Conservation (phyloP, 1,139 yeast genomes). For the Suhomyces wounanorum region DNA sequence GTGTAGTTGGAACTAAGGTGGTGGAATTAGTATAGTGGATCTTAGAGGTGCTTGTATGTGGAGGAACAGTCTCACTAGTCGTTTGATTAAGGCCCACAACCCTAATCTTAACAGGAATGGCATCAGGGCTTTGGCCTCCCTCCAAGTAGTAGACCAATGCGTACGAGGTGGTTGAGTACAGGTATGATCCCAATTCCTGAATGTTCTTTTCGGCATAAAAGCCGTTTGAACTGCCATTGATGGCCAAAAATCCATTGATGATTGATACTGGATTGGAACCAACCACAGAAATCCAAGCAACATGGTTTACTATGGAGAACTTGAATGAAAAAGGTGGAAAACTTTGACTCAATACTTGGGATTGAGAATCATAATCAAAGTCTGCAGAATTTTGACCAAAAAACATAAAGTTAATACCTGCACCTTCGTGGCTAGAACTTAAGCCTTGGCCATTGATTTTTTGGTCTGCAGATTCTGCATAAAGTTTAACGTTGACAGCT, state of each 20-base stretch:
- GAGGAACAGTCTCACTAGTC: constrained; percentile 12
- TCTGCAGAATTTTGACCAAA: constrained; percentile 23
- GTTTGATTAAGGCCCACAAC: background rate
- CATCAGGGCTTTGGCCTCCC: constrained; percentile 19
- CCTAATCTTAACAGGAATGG: constrained; percentile 24
- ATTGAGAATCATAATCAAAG: constrained; percentile 9
- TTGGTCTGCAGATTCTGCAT: constrained; percentile 5
- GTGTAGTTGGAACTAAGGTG: constrained; percentile 1
- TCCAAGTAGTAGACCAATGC: constrained; percentile 23
- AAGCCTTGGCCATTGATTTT: constrained; percentile 8
- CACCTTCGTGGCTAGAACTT: constrained; percentile 49
- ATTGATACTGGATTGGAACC: constrained; percentile 18
- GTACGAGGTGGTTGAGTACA: constrained; percentile 31
- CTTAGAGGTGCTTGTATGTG: background rate
- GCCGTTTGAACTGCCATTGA: constrained; percentile 32
- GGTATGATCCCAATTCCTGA: constrained; percentile 40
- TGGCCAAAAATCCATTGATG: constrained; percentile 26
- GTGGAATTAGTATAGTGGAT: background rate
- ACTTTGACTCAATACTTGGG: constrained; percentile 2
- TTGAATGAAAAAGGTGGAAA: background rate
- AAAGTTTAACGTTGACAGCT: constrained; percentile 4
- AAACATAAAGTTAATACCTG: constrained; percentile 52
- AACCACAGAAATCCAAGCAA: constrained; percentile 20
- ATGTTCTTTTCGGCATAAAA: constrained; percentile 46
- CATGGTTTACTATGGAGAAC: constrained; percentile 11